These are phyloP conservation scores for Elaeis oleifera DNA, from an alignment of 202 grass and related monocot species.

Conservation along the genomic window DNA sequence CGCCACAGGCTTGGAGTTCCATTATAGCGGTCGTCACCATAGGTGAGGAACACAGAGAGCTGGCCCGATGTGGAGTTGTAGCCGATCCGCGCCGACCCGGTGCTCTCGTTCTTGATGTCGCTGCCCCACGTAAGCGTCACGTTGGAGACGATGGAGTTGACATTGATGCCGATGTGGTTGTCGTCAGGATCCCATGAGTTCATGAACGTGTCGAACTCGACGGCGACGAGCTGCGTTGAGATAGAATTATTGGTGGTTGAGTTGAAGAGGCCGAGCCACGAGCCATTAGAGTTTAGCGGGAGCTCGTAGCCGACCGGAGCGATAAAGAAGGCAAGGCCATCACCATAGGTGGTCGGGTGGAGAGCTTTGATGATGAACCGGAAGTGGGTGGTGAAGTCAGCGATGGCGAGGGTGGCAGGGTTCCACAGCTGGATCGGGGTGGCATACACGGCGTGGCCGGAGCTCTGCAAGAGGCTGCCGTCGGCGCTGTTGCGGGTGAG, in stretches of 20 bases:
- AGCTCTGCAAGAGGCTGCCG: neutral
- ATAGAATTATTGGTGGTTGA: neutral
- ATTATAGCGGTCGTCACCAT: neutral
- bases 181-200: conserved; percentile 22
- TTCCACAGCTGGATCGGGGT: no score
- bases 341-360: no score
- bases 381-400: no score
- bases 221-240: conserved; percentile 15
- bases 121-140: neutral
- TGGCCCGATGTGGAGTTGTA: conserved; percentile 21
- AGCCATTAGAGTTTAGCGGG: neutral
- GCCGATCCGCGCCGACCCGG: conserved; percentile 21
- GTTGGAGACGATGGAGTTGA: conserved; percentile 30
- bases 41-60: conserved; percentile 19
- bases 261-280: conserved; percentile 24
- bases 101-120: neutral
- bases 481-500: neutral
- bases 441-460: no score
- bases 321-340: conserved; percentile 45
- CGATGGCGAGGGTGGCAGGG: no score
- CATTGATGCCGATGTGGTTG: conserved; percentile 40
- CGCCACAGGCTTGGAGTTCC: neutral
- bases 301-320: neutral
- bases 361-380: no score
- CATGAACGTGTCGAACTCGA: conserved; percentile 40